A percentile compares a stretch with the other conserved stretches of the same genome.
phyloP scores from a whole-genome alignment of 108 stramenopile species.

The Schizochytrium sp. region DNA sequence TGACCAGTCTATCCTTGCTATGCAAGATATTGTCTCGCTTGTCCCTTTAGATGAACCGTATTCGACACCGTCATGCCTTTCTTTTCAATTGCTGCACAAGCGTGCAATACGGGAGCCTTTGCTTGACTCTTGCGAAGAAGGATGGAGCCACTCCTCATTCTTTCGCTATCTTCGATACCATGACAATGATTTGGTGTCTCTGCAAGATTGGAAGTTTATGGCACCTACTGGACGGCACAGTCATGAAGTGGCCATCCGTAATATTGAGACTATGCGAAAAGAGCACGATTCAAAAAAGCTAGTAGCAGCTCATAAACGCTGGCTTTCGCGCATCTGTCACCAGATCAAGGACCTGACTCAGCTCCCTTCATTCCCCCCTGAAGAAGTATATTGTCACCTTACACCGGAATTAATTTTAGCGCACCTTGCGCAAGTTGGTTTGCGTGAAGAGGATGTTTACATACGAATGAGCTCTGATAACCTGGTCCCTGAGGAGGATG shows the following conservation, averaged over 20 bases:
- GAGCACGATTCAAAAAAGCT: not conserved
- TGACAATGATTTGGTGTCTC: not conserved
- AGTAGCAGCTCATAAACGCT: not conserved
- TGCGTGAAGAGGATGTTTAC: not conserved
- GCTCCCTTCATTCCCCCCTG: not conserved
- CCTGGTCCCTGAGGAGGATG: not conserved
- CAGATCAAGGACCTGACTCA: not conserved
- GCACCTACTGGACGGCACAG: not conserved
- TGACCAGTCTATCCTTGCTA: not conserved
- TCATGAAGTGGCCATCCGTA: not conserved
- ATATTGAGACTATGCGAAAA: not conserved
- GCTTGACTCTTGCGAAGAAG: not conserved
- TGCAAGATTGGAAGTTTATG: not conserved
- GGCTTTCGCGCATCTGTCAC: not conserved
- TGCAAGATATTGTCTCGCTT: not conserved
- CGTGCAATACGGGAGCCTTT: too few species aligned
- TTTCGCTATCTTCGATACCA: not conserved
- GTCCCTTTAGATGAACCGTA: not conserved
- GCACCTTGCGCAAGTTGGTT: not conserved
- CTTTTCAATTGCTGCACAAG: too few species aligned
- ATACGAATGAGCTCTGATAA: not conserved
- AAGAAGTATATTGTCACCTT: not conserved
- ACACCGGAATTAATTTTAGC: not conserved
- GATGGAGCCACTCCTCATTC: conserved; percentile 34
- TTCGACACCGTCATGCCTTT: too few species aligned